Evolutionary conservation across 345 rosid genomes (phyloP).

Genomic region (Citrus reticulata): DNA sequence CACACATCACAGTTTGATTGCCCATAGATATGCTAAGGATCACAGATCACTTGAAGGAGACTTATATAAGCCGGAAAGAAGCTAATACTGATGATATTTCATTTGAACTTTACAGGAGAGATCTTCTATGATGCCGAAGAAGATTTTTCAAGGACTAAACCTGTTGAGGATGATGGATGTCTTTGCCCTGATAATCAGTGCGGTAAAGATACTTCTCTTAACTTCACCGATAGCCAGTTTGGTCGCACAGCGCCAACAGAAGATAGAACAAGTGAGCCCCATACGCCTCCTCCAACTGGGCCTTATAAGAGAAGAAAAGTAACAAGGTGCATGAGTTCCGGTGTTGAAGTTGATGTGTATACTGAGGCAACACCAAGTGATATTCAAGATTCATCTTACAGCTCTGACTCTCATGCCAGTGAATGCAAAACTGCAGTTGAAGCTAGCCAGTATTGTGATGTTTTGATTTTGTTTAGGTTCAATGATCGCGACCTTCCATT

Average conservation of each 20-base stretch:
- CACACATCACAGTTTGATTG: neutral
- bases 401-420: slow-evolving; percentile 25
- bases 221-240: slow-evolving; percentile 32
- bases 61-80: neutral
- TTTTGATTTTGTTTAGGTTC: slow-evolving; percentile 70
- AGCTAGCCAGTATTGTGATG: slow-evolving; percentile 65
- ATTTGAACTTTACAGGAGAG: slow-evolving; percentile 54
- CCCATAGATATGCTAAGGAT: neutral
- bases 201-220: slow-evolving; percentile 35
- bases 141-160: slow-evolving; percentile 36
- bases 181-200: slow-evolving; percentile 21
- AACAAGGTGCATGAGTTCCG: slow-evolving; percentile 31
- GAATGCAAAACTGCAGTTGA: slow-evolving; percentile 41
- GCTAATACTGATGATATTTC: neutral
- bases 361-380: slow-evolving; percentile 55
- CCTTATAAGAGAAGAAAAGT: slow-evolving; percentile 81
- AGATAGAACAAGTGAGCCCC: slow-evolving; percentile 35
- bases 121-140: slow-evolving; percentile 76
- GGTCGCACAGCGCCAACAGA: slow-evolving; percentile 25
- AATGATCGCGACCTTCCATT: slow-evolving; percentile 79
- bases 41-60: neutral
- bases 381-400: slow-evolving; percentile 24
- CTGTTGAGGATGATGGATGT: slow-evolving; percentile 34
- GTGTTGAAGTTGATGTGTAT: slow-evolving; percentile 57
- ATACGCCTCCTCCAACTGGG: slow-evolving; percentile 72